phyloP scores from a whole-genome alignment of 1,139 yeast species.

The Pichia cactophila region DNA sequence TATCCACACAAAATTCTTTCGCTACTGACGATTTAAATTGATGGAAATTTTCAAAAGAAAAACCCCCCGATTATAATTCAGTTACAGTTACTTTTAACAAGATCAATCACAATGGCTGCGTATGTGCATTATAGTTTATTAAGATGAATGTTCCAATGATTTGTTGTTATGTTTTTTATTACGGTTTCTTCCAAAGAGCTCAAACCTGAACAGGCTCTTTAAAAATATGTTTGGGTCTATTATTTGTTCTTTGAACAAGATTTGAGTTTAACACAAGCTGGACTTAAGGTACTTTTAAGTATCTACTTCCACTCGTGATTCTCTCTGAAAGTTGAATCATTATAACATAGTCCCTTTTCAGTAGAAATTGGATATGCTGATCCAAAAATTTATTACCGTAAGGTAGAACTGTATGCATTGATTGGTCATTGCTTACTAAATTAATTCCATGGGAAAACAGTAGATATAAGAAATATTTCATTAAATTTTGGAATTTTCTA shows the following conservation, averaged over 20 bases:
- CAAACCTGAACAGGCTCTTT: conserved; percentile 3
- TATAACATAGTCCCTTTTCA: conserved; percentile 20
- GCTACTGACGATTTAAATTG: neutral
- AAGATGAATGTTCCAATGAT: neutral
- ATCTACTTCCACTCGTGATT: conserved; percentile 23
- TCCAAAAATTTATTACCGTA: conserved; percentile 4
- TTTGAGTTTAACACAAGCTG: conserved; percentile 27
- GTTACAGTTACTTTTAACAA: neutral
- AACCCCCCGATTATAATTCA: too few species aligned
- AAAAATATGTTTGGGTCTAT: conserved; percentile 1
- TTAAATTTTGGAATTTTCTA: conserved; percentile 12
- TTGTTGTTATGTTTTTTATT: neutral
- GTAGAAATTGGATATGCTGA: conserved; percentile 5
- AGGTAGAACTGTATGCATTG: conserved; percentile 6
- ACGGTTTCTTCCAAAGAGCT: neutral
- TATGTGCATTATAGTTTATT: conserved; percentile 14
- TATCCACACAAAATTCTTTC: neutral
- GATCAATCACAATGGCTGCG: conserved; percentile 21
- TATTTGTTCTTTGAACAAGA: conserved; percentile 5
- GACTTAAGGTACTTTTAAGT: neutral
- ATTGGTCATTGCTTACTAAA: conserved; percentile 25
- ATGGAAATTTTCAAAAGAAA: neutral
- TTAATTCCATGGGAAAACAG: conserved; percentile 27
- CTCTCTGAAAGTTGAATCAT: conserved; percentile 17
- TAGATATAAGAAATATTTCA: conserved; percentile 8